These are phyloP conservation scores for Fusarium anthophilum DNA, from an alignment of 2,329 filamentous ascomycete genomes.

Conservation along the genomic window DNA sequence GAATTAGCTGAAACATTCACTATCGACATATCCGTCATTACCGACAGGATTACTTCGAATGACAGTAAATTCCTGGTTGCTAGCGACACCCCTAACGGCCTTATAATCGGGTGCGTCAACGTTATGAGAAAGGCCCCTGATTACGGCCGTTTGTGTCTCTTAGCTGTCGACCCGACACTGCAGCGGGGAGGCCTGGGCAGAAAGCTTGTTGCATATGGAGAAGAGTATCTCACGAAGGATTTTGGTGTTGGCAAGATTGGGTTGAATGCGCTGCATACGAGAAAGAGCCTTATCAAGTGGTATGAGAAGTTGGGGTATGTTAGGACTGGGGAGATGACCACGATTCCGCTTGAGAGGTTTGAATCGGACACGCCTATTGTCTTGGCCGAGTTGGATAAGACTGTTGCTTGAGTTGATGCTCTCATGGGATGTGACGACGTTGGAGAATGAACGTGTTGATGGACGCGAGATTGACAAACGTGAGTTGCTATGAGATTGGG, in stretches of 20 bases:
- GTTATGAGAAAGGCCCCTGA: conserved; percentile 39
- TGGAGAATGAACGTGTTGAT: neutral
- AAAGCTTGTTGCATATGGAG: conserved; percentile 45
- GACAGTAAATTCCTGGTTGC: conserved; percentile 46
- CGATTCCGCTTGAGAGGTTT: conserved; percentile 44
- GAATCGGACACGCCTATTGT: conserved; percentile 40
- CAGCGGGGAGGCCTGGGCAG: conserved; percentile 49
- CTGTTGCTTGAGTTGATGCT: neutral
- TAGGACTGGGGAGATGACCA: conserved; percentile 46
- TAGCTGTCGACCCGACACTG: conserved; percentile 47
- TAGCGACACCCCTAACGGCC: conserved; percentile 7
- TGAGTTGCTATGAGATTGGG: neutral
- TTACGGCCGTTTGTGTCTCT: conserved; percentile 45
- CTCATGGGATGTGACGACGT: no score
- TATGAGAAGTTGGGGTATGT: conserved; percentile 48
- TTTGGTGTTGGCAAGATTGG: conserved; percentile 45
- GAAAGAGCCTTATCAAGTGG: conserved; percentile 48
- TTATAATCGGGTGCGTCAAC: conserved; percentile 43
- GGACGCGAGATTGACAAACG: neutral
- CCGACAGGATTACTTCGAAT: conserved; percentile 57
- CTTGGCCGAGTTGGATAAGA: conserved; percentile 51
- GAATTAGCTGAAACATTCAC: conserved; percentile 75
- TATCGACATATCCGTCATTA: conserved; percentile 71
- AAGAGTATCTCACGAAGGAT: conserved; percentile 42
- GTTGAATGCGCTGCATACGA: conserved; percentile 48